Base-by-base conservation (phyloP, 768 basidiomycete genomes). In the Solioccasus polychromus region DNA sequence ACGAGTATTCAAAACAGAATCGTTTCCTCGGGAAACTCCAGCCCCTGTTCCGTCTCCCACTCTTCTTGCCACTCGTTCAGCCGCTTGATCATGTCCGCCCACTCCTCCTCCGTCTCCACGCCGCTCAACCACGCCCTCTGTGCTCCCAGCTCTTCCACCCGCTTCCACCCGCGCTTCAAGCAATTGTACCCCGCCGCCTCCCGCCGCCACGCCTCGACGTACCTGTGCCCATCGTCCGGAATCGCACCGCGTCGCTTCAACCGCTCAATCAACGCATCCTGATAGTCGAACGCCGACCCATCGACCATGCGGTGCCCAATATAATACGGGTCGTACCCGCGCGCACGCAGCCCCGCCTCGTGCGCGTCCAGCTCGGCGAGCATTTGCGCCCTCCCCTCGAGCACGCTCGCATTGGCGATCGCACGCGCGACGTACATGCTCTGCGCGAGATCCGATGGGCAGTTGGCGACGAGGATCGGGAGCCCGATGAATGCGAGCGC, bases 401-500 rank as follows among this genome's bases (percentile, higher is more conserved):
- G 67, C 5, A 77, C 50, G 18, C 57, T 57, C 4, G 68, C 63
- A 39, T 76, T 66, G 3, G 69, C 64, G 44, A 82, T 72, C 3
- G 67, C 66, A 50, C 77, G 72, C 0, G 73, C 67, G 11, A 65
- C 62, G 47, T 77, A 74, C 3, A 77, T 58, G 35, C 74, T 70
- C 58, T 82, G 80, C 8, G 78, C 78, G 39, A 65, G 53, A 53
- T 77, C 73, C 12, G 71, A 71, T 3, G 76, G 73, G 38, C 72
- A 75, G 58, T 76, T 78, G 5, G 70, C 62, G 29, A 76, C 71
- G 39, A 67, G 57, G 4, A 71, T 67, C 2, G 78, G 78, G 3
- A 81, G 66, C 2, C 79, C 78, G 46, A 81, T 65, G 58, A 83
- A 79, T 5, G 76, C 69, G 19, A 82, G 71, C 14, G 79, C 76